These are phyloP conservation scores for Starmera stellimalicola DNA, from an alignment of 1,139 yeast genomes.

Conservation along the genomic window DNA sequence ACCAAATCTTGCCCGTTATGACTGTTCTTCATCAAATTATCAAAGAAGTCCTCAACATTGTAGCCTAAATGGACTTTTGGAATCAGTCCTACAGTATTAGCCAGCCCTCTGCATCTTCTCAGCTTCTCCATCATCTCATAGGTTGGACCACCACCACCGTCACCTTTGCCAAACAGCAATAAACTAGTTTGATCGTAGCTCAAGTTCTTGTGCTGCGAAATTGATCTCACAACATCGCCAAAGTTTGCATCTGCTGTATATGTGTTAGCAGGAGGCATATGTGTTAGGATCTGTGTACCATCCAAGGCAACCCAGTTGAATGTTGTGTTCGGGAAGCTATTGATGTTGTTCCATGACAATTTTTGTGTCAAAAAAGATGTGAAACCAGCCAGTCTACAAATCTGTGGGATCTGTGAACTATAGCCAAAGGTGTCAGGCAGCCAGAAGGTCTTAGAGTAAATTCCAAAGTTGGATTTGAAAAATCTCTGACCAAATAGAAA, in stretches of 20 bases:
- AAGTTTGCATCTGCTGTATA: conserved; percentile 89
- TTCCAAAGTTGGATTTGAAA: conserved; percentile 70
- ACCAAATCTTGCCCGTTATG: conserved; percentile 62
- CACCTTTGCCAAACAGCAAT: conserved; percentile 85
- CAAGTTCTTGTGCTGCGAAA: conserved; percentile 72
- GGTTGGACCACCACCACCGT: conserved; percentile 98
- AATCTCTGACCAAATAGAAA: conserved; percentile 85
- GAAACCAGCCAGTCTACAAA: conserved; percentile 78
- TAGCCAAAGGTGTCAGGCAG: conserved; percentile 97
- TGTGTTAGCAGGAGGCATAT: conserved; percentile 97
- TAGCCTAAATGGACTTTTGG: conserved; percentile 76
- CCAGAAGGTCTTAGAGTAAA: conserved; percentile 74
- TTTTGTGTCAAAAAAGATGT: conserved; percentile 85
- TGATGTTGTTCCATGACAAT: conserved; percentile 91
- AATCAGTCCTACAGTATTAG: conserved; percentile 69
- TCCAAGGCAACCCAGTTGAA: conserved; percentile 95
- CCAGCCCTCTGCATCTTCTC: conserved; percentile 81
- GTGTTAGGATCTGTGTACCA: conserved; percentile 86
- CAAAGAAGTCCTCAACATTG: conserved; percentile 66
- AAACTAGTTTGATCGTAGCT: conserved; percentile 75
- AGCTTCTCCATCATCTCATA: conserved; percentile 88
- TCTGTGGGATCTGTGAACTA: conserved; percentile 89
- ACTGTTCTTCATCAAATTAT: conserved; percentile 52
- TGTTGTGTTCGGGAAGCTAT: conserved; percentile 78
- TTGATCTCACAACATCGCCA: conserved; percentile 82